phyloP scores from a whole-genome alignment of 768 basidiomycete genomes.

The Mycena galericulata region DNA sequence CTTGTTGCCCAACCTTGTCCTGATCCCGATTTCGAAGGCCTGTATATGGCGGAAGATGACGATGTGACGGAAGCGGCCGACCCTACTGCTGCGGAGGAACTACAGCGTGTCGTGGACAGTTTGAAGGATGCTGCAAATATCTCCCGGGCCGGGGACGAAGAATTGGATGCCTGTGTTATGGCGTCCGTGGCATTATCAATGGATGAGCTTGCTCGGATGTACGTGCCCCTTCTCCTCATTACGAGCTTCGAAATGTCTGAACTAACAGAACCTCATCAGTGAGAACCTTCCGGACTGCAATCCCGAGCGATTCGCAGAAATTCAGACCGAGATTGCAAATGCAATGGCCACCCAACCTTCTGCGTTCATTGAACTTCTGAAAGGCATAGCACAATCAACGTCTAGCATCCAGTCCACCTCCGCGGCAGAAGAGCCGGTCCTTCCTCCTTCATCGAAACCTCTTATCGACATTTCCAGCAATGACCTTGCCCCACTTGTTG shows the following conservation, averaged over 20 bases:
- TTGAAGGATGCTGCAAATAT: not conserved
- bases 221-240: not conserved
- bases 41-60: not conserved
- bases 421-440: not conserved
- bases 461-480: not conserved
- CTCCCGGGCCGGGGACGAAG: not conserved
- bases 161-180: constrained; percentile 5
- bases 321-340: not conserved
- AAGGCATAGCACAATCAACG: not conserved
- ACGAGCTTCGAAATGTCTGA: too few species aligned
- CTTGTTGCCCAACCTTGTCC: not conserved
- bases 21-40: not conserved
- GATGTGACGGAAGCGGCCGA: not conserved
- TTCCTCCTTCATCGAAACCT: not conserved
- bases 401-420: not conserved
- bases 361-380: constrained; percentile 1
- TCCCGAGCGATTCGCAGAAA: constrained; percentile 8
- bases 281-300: not conserved
- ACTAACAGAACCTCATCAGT: not conserved
- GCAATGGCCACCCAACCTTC: constrained; percentile 1
- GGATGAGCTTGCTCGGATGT: constrained; percentile 14
- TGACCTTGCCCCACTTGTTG: constrained; percentile 4
- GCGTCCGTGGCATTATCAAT: constrained; percentile 11
- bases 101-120: not conserved
- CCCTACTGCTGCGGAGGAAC: not conserved